Conservation (phyloP, 345 rosid species). For the Eucalyptus cloeziana region DNA sequence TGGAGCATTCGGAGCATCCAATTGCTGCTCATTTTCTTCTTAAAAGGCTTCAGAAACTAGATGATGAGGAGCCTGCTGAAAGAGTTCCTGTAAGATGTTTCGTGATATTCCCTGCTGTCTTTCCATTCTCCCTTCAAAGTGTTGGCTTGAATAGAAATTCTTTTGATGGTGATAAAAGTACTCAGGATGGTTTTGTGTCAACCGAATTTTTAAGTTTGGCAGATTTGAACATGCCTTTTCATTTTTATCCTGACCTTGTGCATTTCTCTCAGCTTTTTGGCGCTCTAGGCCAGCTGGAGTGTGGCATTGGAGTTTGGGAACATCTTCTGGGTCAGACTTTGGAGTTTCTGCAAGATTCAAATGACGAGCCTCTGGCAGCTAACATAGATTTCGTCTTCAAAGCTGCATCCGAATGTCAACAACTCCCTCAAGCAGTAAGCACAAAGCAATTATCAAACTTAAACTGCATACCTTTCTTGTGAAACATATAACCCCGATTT, state of each 20-base stretch:
- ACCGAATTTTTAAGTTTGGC: not conserved
- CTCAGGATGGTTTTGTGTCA: not conserved
- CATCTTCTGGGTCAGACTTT: constrained; percentile 55
- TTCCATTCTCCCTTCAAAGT: not conserved
- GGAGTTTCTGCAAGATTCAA: constrained; percentile 57
- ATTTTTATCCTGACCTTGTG: not conserved
- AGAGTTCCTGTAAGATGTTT: constrained; percentile 65
- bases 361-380: constrained; percentile 72
- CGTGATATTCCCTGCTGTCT: not conserved
- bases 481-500: not conserved
- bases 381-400: constrained; percentile 77
- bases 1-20: constrained; percentile 93
- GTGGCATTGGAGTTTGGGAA: constrained; percentile 83
- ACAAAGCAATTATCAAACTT: not conserved
- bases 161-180: not conserved
- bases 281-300: constrained; percentile 83
- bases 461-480: not conserved
- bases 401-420: constrained; percentile 85
- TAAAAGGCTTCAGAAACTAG: constrained; percentile 76
- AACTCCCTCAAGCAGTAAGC: constrained; percentile 86
- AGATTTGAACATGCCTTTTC: not conserved
- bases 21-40: constrained; percentile 85
- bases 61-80: constrained; percentile 83
- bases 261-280: constrained; percentile 60
- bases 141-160: not conserved